These are phyloP conservation scores for Bisporella sp. DNA, from an alignment of 2,329 filamentous ascomycete genomes.

Conservation along the genomic window DNA sequence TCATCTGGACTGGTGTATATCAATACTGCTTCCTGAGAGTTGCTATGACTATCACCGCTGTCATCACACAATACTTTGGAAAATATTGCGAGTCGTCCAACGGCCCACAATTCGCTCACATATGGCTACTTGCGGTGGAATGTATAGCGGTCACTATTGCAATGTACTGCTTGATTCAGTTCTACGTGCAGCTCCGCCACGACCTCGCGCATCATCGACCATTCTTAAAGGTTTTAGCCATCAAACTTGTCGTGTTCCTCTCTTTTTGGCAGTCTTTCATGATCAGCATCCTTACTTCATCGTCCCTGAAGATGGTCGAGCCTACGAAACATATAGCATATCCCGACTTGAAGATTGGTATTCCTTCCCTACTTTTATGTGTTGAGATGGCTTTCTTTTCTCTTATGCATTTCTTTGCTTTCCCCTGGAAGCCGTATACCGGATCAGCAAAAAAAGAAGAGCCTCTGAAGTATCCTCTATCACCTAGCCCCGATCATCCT, in stretches of 20 bases:
- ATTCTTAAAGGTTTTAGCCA: slow-evolving; percentile 75
- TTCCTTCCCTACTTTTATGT: slow-evolving; percentile 71
- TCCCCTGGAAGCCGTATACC: slow-evolving; percentile 65
- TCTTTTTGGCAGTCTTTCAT: slow-evolving; percentile 76
- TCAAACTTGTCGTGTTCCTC: slow-evolving; percentile 88
- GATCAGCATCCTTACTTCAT: slow-evolving; percentile 52
- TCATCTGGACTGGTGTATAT: slow-evolving; percentile 75
- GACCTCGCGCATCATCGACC: slow-evolving; percentile 64
- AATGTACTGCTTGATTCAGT: slow-evolving; percentile 85
- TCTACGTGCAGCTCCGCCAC: slow-evolving; percentile 69
- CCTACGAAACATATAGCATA: slow-evolving; percentile 46
- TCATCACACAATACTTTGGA: slow-evolving; percentile 61
- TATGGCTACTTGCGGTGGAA: slow-evolving; percentile 68
- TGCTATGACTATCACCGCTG: slow-evolving; percentile 70
- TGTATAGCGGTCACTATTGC: slow-evolving; percentile 68
- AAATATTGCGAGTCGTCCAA: slow-evolving; percentile 75
- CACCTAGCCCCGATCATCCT: slow-evolving; percentile 6
- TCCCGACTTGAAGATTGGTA: slow-evolving; percentile 73
- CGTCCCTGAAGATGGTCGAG: slow-evolving; percentile 34
- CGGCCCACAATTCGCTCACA: slow-evolving; percentile 70
- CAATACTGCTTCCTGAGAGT: slow-evolving; percentile 82
- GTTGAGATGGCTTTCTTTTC: slow-evolving; percentile 81
- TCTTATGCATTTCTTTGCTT: slow-evolving; percentile 74
- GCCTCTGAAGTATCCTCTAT: slow-evolving; percentile 38
- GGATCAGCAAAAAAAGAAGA: slow-evolving; percentile 31